Percentiles rank a stretch among this genome's conserved stretches.
Evolutionary conservation across 768 basidiomycete species (phyloP).

Genomic region (Leccinum aurantiacum): DNA sequence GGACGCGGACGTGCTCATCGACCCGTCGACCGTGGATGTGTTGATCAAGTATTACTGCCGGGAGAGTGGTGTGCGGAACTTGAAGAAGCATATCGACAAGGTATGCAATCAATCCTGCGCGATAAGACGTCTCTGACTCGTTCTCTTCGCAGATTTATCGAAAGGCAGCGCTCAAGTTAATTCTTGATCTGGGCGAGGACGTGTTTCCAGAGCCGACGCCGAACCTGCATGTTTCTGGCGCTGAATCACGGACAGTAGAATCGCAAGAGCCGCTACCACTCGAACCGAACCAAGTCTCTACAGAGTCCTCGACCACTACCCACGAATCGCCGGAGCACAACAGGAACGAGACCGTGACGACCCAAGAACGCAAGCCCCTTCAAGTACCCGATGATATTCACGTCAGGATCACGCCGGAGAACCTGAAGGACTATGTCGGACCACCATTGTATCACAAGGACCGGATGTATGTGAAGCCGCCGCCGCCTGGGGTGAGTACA

Average conservation of each 20-base stretch:
- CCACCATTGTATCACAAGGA: slow-evolving; percentile 96
- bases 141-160: slow-evolving; percentile 76
- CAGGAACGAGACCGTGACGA: slow-evolving; percentile 58
- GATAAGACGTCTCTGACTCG: neutral
- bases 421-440: slow-evolving; percentile 94
- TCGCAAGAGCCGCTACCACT: slow-evolving; percentile 49
- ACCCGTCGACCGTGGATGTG: slow-evolving; percentile 73
- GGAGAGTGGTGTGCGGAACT: slow-evolving; percentile 92
- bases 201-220: slow-evolving; percentile 68
- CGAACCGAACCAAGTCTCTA: slow-evolving; percentile 31
- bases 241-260: slow-evolving; percentile 43
- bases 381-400: slow-evolving; percentile 76
- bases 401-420: slow-evolving; percentile 80
- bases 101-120: slow-evolving; percentile 37
- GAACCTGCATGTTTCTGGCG: slow-evolving; percentile 15
- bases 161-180: slow-evolving; percentile 91
- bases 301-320: slow-evolving; percentile 13
- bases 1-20: slow-evolving; percentile 78
- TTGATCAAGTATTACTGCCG: slow-evolving; percentile 97
- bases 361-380: slow-evolving; percentile 76
- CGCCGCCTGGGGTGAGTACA: slow-evolving; percentile 91
- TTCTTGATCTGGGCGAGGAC: slow-evolving; percentile 86
- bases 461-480: slow-evolving; percentile 74
- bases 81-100: slow-evolving; percentile 99
- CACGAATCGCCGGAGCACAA: slow-evolving; percentile 32